phyloP scores from a whole-genome alignment of 2,329 filamentous ascomycete species.

The Didymella lethalis region DNA sequence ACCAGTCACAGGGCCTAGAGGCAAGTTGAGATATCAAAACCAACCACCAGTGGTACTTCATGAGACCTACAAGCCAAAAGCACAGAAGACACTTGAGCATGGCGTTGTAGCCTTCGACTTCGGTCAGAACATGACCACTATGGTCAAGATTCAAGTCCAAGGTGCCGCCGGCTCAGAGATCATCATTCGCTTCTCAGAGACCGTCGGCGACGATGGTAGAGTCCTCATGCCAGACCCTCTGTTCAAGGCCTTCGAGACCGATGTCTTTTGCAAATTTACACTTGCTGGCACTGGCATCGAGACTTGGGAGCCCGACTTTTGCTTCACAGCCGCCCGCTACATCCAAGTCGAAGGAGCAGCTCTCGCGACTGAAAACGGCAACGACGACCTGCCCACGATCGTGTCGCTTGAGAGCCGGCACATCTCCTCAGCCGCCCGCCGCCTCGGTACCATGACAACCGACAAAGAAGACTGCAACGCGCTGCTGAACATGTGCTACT shows the following conservation, averaged over 20 bases:
- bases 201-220: conserved; percentile 39
- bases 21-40: conserved; percentile 52
- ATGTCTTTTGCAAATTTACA: conserved; percentile 53
- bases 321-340: conserved; percentile 54
- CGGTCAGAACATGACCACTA: conserved; percentile 47
- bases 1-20: conserved; percentile 52
- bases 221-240: conserved; percentile 55
- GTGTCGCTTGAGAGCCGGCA: conserved; percentile 50
- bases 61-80: conserved; percentile 46
- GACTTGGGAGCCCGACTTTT: conserved; percentile 53
- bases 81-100: conserved; percentile 26
- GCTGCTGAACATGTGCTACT: conserved; percentile 56
- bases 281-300: conserved; percentile 45
- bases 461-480: conserved; percentile 54
- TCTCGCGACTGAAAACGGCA: conserved; percentile 23
- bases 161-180: conserved; percentile 41
- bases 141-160: conserved; percentile 40
- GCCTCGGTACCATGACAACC: conserved; percentile 50
- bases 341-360: conserved; percentile 54
- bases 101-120: conserved; percentile 44
- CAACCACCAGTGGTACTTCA: conserved; percentile 53
- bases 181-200: conserved; percentile 45
- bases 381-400: conserved; percentile 42
- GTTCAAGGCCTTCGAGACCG: conserved; percentile 50
- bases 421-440: conserved; percentile 51